Conservation (phyloP, 140 eudicot genomes). For the Bidens hawaiensis region DNA sequence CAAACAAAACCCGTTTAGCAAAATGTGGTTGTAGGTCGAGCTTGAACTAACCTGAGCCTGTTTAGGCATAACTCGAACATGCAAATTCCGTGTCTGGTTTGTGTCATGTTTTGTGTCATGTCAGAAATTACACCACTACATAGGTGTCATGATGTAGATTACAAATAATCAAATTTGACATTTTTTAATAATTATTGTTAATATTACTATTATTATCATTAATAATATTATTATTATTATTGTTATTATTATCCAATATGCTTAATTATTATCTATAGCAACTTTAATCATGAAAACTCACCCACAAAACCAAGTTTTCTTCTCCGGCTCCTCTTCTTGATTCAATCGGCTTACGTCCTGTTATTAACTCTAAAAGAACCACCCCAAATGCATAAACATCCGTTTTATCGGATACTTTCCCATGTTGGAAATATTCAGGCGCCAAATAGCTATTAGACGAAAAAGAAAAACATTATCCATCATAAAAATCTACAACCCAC, state of each 20-base stretch:
- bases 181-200: no score
- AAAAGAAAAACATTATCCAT: constrained; percentile 4
- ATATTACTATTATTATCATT: no score
- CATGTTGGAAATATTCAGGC: constrained; percentile 98
- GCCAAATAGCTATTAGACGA: constrained; percentile 70
- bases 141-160: no score
- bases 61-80: not conserved
- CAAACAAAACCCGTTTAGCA: not conserved
- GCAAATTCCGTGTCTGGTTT: not conserved
- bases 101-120: not conserved
- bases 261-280: not conserved
- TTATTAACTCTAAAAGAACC: constrained; percentile 82
- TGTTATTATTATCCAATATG: not conserved
- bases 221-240: not conserved
- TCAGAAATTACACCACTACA: not conserved
- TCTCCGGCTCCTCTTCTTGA: constrained; percentile 75
- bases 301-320: constrained; percentile 92
- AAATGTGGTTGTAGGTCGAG: not conserved
- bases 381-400: constrained; percentile 99
- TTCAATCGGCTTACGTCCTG: constrained; percentile 94
- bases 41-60: not conserved
- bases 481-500: constrained; percentile 1
- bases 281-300: constrained; percentile 27
- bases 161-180: no score
- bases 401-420: constrained; percentile 95